Evolutionary conservation across 1,284 basidiomycete species (phyloP).

Genomic region (Testicularia cyperi): DNA sequence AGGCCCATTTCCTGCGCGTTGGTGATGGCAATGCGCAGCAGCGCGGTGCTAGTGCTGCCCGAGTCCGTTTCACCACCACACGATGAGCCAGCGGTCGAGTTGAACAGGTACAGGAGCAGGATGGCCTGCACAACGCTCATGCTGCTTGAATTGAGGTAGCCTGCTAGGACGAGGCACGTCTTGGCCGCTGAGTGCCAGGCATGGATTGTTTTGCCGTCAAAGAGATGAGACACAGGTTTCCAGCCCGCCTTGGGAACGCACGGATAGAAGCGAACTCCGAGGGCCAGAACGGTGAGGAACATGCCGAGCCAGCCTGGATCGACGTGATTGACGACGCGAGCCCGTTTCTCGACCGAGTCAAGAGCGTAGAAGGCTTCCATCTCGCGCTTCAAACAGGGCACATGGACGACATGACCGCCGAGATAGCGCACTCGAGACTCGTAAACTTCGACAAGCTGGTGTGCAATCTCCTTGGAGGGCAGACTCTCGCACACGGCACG

Average conservation of each 20-base stretch:
- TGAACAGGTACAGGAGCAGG: conserved; percentile 36
- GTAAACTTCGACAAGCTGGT: conserved; percentile 50
- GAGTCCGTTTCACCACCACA: conserved; percentile 24
- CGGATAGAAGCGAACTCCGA: conserved; percentile 53
- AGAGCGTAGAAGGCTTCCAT: conserved; percentile 50
- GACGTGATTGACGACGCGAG: conserved; percentile 50
- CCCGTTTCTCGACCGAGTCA: conserved; percentile 45
- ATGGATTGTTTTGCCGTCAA: conserved; percentile 48
- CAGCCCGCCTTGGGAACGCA: conserved; percentile 38
- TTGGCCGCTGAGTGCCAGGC: conserved; percentile 53
- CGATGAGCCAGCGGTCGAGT: conserved; percentile 16
- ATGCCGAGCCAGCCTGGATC: conserved; percentile 53
- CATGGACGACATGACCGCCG: conserved; percentile 42
- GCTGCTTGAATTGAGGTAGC: conserved; percentile 42
- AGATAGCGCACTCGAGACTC: conserved; percentile 42
- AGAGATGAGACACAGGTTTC: conserved; percentile 35
- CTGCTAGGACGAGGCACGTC: conserved; percentile 45
- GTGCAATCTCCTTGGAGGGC: conserved; percentile 41
- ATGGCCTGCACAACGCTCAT: conserved; percentile 53
- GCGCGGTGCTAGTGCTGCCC: conserved; percentile 15
- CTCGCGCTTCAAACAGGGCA: conserved; percentile 44
- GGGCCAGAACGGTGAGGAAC: conserved; percentile 49
- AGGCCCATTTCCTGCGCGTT: conserved; percentile 56
- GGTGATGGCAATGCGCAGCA: conserved; percentile 50
- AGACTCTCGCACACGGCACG: conserved; percentile 46